Base-by-base conservation (phyloP, 1,284 basidiomycete genomes). In the Ganoderma leucocontextum region DNA sequence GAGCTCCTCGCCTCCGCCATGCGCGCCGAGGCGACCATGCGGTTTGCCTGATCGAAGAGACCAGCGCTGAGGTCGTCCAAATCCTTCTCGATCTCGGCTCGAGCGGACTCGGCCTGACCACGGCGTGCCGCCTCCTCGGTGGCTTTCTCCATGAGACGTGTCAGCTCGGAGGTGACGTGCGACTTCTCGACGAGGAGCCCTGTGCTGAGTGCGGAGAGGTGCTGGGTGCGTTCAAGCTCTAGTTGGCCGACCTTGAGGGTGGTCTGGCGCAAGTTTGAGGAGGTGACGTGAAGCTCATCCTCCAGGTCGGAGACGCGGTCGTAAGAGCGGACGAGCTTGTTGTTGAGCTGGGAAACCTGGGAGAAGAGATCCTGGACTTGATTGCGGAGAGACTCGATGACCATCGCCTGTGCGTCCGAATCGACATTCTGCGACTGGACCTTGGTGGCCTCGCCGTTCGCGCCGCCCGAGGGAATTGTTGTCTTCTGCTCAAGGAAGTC, bases 221-320 rank as follows among this genome's bases (percentile, higher is more conserved):
- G 92, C 74, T 92, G 89, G 2, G 89, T 88, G 17, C 93, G 86
- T 75, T 94, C 92, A 49, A 91, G 82, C 77, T 95, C 92, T 35
- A 96, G 85, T 70, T 89, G 85, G 8, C 89, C 87, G 53, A 93
- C 85, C 74, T 91, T 88, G 75, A 90, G 79, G 9, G 88, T 86
- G 4, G 89, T 84, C 17, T 84, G 76, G 12, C 91, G 91, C 57
- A 89, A 77, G 44, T 86, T 86, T 17, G 85, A 82, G 13, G 88
- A 87, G 15, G 89, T 77, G 52, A 92, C 85, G 74, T 96, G 93
- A 17, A 98, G 81, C 71, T 95, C 88, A 78, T 99, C 97, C 80
- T 99, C 97, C 66, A 99, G 87, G 82, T 96, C 92, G 13, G 96
- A 96, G 53, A 97, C 91, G 59, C 94, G 89, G 77, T 97, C 94